phyloP scores from a whole-genome alignment of 1,139 yeast species.

The Spathaspora jeffriesii region DNA sequence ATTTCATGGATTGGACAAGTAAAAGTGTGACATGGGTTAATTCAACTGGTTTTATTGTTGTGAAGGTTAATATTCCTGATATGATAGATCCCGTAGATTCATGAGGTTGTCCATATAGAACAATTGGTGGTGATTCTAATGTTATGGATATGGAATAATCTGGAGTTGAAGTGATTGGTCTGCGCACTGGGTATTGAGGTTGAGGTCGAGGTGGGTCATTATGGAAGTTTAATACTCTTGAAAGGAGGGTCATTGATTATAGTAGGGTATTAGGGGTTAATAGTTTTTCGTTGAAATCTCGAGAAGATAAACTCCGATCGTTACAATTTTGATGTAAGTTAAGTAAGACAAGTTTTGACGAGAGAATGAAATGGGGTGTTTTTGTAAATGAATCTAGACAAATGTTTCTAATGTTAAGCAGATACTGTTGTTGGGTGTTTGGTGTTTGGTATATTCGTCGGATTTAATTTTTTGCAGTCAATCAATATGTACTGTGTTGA shows the following conservation, averaged over 20 bases:
- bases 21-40: constrained; percentile 62
- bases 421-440: no score
- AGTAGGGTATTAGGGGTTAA: no score
- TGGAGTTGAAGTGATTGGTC: neutral
- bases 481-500: no score
- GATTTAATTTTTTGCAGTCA: no score
- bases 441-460: no score
- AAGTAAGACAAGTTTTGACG: no score
- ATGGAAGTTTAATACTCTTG: constrained; percentile 11
- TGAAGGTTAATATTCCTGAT: constrained; percentile 60
- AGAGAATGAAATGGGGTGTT: no score
- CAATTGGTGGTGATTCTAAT: constrained; percentile 89
- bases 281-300: neutral
- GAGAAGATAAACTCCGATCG: no score
- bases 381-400: no score
- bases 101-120: constrained; percentile 74
- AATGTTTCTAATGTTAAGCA: no score
- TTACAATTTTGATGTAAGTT: no score
- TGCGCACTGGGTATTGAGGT: neutral
- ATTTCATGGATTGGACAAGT: constrained; percentile 67
- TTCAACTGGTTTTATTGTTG: constrained; percentile 19
- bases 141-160: constrained; percentile 46
- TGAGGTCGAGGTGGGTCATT: constrained; percentile 7
- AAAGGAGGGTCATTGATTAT: constrained; percentile 11
- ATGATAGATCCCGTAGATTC: constrained; percentile 87